A percentile compares a stretch with the other conserved stretches of the same genome.
Evolutionary conservation across 441 rosid species (phyloP).

Genomic region (Biscutella laevigata): DNA sequence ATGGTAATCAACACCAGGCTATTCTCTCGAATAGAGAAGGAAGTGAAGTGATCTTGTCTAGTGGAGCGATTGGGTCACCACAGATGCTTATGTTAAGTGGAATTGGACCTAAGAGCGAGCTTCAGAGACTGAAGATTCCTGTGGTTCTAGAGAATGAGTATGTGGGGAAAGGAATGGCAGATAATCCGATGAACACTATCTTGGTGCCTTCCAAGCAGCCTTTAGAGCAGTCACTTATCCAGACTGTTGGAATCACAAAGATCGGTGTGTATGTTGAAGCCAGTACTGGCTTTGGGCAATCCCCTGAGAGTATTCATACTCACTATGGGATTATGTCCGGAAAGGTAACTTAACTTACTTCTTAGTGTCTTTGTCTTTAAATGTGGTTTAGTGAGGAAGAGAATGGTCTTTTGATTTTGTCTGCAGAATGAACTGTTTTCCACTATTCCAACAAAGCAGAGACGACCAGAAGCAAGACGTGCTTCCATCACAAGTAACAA

Average conservation of each 20-base stretch:
- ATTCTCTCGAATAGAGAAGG: conserved; percentile 35
- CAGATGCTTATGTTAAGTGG: conserved; percentile 88
- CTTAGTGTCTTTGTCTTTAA: neutral
- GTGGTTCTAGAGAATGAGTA: conserved; percentile 47
- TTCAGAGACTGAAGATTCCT: conserved; percentile 50
- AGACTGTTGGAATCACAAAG: conserved; percentile 87
- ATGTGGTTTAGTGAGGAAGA: neutral
- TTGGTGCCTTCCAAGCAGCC: conserved; percentile 62
- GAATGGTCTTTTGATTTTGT: neutral
- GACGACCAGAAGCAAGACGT: conserved; percentile 52
- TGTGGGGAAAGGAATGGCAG: conserved; percentile 86
- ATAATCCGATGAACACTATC: conserved; percentile 84
- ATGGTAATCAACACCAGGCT: conserved; percentile 61
- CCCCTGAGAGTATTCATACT: conserved; percentile 63
- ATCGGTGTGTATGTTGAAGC: conserved; percentile 84
- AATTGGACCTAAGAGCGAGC: conserved; percentile 67
- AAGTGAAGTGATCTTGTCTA: conserved; percentile 75
- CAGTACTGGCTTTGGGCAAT: conserved; percentile 87
- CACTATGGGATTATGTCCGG: conserved; percentile 74
- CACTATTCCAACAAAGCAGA: conserved; percentile 61
- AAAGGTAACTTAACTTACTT: conserved; percentile 41
- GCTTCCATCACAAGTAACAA: conserved; percentile 47
- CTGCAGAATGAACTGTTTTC: conserved; percentile 81
- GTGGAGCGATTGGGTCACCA: conserved; percentile 90
- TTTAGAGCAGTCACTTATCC: conserved; percentile 56